phyloP scores from a whole-genome alignment of 208 protist species.

The Entamoeba histolytica region DNA sequence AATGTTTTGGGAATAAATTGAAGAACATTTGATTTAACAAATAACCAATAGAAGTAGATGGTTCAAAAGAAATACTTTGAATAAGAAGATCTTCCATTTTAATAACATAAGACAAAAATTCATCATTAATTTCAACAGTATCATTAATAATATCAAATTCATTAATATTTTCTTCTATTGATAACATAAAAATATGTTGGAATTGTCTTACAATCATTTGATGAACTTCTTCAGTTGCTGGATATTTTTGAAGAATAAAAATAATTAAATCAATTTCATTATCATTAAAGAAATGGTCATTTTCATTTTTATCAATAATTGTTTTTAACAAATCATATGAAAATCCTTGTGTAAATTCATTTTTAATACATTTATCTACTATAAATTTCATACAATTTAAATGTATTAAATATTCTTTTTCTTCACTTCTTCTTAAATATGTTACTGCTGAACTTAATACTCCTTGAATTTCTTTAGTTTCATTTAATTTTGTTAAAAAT shows the following conservation, averaged over 20 bases:
- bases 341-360: neutral
- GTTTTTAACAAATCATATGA: neutral
- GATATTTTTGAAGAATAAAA: neutral
- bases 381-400: neutral
- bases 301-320: neutral
- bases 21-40: neutral
- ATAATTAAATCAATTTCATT: neutral
- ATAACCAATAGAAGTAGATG: neutral
- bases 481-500: neutral
- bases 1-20: neutral
- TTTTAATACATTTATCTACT: neutral
- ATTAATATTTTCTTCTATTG: neutral
- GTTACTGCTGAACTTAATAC: neutral
- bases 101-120: neutral
- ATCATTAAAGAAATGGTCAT: neutral
- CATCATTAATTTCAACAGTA: neutral
- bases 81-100: neutral
- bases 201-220: neutral
- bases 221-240: neutral
- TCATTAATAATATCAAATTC: neutral
- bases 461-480: neutral
- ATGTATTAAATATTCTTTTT: neutral
- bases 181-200: neutral
- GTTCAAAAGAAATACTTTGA: neutral
- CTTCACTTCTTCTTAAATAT: neutral